Evolutionary conservation across 257 asterid species (phyloP).

Genomic region (Solanum commersonii): DNA sequence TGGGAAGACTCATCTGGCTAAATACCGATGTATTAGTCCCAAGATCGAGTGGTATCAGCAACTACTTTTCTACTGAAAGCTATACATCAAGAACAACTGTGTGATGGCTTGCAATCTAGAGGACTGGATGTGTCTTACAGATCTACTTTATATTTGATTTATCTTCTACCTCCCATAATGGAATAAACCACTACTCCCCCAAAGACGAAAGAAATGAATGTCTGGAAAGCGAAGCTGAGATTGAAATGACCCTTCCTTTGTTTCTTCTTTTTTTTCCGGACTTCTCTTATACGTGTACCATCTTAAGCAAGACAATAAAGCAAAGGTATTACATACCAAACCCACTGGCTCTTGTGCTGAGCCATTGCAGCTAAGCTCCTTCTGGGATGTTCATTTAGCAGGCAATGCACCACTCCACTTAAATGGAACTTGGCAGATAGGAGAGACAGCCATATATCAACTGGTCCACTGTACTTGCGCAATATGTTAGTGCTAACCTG

Average conservation of each 20-base stretch:
- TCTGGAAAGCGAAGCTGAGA: neutral
- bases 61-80: neutral
- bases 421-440: constrained; percentile 13
- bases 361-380: constrained; percentile 83
- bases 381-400: constrained; percentile 52
- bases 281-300: neutral
- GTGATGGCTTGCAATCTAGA: neutral
- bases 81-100: neutral
- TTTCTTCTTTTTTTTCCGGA: neutral
- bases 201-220: neutral
- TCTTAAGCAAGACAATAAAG: neutral
- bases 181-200: neutral
- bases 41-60: neutral
- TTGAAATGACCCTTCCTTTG: neutral
- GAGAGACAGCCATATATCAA: constrained; percentile 70
- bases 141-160: neutral
- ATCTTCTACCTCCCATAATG: neutral
- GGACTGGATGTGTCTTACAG: neutral
- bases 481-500: constrained; percentile 68
- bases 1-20: neutral
- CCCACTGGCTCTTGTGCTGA: constrained; percentile 87
- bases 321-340: constrained; percentile 42
- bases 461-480: constrained; percentile 78
- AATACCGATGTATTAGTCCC: neutral
- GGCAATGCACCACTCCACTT: constrained; percentile 30